These are phyloP conservation scores for Eucalyptus sp. DNA, from an alignment of 345 rosid genomes.

Conservation along the genomic window DNA sequence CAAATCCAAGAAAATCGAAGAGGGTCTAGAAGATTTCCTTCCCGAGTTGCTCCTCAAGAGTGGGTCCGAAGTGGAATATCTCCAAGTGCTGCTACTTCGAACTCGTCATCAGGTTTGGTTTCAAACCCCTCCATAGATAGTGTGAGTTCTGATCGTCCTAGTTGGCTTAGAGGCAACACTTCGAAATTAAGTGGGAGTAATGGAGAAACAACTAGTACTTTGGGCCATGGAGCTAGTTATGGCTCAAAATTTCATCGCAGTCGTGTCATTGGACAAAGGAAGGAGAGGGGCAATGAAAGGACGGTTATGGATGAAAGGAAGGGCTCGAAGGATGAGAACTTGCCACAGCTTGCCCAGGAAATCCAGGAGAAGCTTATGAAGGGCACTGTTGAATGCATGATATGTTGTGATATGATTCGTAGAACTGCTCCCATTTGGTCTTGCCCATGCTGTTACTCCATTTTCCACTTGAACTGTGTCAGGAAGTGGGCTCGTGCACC, in stretches of 20 bases:
- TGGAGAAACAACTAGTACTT: not conserved
- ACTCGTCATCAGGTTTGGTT: not conserved
- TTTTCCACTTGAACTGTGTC: conserved; percentile 83
- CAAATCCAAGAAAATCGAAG: conserved; percentile 38
- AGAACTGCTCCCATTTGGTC: conserved; percentile 80
- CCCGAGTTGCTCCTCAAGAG: conserved; percentile 28
- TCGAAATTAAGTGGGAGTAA: not conserved
- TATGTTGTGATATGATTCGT: conserved; percentile 83
- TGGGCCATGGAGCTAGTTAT: not conserved
- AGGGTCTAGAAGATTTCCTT: conserved; percentile 28
- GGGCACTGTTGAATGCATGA: conserved; percentile 84
- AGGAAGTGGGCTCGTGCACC: conserved; percentile 96
- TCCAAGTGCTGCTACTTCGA: conserved; percentile 6
- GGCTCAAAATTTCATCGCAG: not conserved
- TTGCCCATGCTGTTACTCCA: conserved; percentile 83
- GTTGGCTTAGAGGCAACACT: not conserved
- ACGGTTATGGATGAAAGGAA: conserved; percentile 10
- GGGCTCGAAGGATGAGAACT: conserved; percentile 31
- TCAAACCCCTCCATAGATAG: not conserved
- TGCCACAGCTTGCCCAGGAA: conserved; percentile 90
- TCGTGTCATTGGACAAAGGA: not conserved
- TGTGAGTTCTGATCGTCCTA: not conserved
- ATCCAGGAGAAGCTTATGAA: conserved; percentile 73
- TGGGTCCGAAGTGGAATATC: conserved; percentile 56
- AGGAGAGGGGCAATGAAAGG: conserved; percentile 7